These are phyloP conservation scores for Penicilliopsis zonata DNA, from an alignment of 495 filamentous ascomycete genomes.

Conservation along the genomic window DNA sequence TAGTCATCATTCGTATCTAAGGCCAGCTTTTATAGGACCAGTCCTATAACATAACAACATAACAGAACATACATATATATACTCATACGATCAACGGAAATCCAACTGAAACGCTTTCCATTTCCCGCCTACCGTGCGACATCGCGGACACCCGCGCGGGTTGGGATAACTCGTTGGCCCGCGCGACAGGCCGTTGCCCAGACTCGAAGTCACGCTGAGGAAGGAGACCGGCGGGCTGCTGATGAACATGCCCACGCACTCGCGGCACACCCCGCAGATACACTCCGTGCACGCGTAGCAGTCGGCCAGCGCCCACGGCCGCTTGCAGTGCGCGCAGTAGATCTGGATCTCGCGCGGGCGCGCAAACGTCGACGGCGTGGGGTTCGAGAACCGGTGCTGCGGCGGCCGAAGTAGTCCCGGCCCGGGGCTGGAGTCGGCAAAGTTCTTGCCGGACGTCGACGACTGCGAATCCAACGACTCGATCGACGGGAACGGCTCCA, in stretches of 20 bases:
- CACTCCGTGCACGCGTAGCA: slow-evolving; percentile 90
- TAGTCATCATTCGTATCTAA: no score
- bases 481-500: slow-evolving; percentile 75
- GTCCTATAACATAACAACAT: background rate
- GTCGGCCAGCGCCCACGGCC: slow-evolving; percentile 58
- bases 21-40: no score
- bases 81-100: slow-evolving; percentile 27
- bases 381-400: slow-evolving; percentile 37
- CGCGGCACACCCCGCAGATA: slow-evolving; percentile 79
- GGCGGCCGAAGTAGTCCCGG: slow-evolving; percentile 28
- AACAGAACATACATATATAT: background rate
- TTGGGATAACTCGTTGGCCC: slow-evolving; percentile 30
- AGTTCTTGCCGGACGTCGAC: slow-evolving; percentile 44
- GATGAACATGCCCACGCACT: slow-evolving; percentile 71
- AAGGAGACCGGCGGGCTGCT: slow-evolving; percentile 30
- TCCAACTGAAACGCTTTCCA: slow-evolving; percentile 45
- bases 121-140: slow-evolving; percentile 34
- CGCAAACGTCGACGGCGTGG: slow-evolving; percentile 30
- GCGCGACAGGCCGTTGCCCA: slow-evolving; percentile 19
- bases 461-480: slow-evolving; percentile 53
- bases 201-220: slow-evolving; percentile 29
- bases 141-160: slow-evolving; percentile 38
- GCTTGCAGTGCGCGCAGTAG: slow-evolving; percentile 75
- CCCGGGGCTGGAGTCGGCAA: slow-evolving; percentile 46
- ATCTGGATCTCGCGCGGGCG: slow-evolving; percentile 57